phyloP scores from a whole-genome alignment of 495 filamentous ascomycete species.

The Penicillium manginii region DNA sequence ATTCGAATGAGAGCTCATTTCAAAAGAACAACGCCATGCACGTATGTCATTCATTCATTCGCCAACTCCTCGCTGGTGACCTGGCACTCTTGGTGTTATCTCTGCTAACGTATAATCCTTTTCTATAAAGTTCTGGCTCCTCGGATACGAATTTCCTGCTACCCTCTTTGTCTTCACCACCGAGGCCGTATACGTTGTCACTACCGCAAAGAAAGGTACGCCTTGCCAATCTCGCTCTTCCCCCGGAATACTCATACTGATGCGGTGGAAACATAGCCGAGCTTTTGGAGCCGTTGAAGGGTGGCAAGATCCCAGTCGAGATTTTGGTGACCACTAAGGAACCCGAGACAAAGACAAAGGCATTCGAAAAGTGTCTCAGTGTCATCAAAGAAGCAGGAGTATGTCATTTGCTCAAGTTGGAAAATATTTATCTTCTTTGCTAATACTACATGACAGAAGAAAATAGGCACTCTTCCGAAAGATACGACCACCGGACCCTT shows the following conservation, averaged over 20 bases:
- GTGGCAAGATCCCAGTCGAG: slow-evolving; percentile 87
- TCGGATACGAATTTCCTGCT: slow-evolving; percentile 98
- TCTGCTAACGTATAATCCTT: slow-evolving; percentile 7
- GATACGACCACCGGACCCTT: slow-evolving; percentile 86
- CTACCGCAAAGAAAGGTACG: slow-evolving; percentile 94
- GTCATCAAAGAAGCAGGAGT: slow-evolving; percentile 87
- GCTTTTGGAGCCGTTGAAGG: slow-evolving; percentile 90
- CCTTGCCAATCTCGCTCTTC: not conserved
- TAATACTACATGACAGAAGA: slow-evolving; percentile 60
- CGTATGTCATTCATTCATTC: slow-evolving; percentile 57
- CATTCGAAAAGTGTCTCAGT: slow-evolving; percentile 79
- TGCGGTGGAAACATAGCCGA: slow-evolving; percentile 61
- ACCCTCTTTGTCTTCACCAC: slow-evolving; percentile 90
- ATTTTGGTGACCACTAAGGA: slow-evolving; percentile 90
- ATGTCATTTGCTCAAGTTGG: slow-evolving; percentile 20
- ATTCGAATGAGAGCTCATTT: slow-evolving; percentile 72
- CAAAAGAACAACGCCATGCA: slow-evolving; percentile 96
- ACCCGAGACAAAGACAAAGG: slow-evolving; percentile 81
- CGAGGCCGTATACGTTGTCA: slow-evolving; percentile 86
- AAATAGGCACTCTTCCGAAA: slow-evolving; percentile 83
- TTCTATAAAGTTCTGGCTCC: slow-evolving; percentile 84
- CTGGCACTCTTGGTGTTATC: no score
- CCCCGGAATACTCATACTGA: slow-evolving; percentile 9
- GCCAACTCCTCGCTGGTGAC: no score
- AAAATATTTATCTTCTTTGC: not conserved